Base-by-base conservation (phyloP, 352 stramenopile species). In the Globisporangium alternatum region DNA sequence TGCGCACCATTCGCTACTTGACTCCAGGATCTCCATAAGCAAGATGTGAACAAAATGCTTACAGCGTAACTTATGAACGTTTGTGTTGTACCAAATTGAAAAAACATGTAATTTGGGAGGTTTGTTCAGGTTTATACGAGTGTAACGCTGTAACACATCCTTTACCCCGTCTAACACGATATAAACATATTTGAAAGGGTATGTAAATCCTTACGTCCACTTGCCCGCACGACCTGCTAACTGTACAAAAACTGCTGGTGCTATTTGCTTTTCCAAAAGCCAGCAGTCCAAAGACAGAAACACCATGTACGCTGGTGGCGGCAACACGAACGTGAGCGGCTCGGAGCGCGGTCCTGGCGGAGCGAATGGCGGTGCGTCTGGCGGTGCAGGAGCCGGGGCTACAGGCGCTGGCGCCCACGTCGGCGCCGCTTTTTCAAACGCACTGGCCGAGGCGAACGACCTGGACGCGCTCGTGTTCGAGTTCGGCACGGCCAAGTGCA, bases 381-480 rank as follows among this genome's bases (percentile, higher is more conserved):
- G 53, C 19, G 62, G 43, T 10, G n/a, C 13, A 7, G 31, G 7
- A 37, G 43, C 15, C 2, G 53, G 37, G 6, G 25, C 21, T 10
- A 9, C n/a, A 8, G 55, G 56, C 19, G 25, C 43, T 21, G 19
- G 33, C 2, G 51, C 22, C 37, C n/a, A 35, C 35, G n/a, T 19
- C 28, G 39, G 43, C 39, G 53, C 60, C 12, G 25, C 68, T 5
- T 84, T 78, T 57, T 79, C 83, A 2, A 89, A 77, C 62, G 75
- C 75, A 5, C 54, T 75, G 5, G 79, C 83, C 0, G 83, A 90
- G 61, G 74, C 76, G 43, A 90, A 93, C 65, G 84, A 95, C 54
- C 62, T 93, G 25, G 80, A 92, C 48, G 86, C 84, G 33, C 70
- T 93, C 6, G 83, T 93, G 41, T 90, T 91, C 60, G 86, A 95